Evolutionary conservation across 192 early-diverging fungal species (phyloP).

Genomic region (Chytriomyces sp.): DNA sequence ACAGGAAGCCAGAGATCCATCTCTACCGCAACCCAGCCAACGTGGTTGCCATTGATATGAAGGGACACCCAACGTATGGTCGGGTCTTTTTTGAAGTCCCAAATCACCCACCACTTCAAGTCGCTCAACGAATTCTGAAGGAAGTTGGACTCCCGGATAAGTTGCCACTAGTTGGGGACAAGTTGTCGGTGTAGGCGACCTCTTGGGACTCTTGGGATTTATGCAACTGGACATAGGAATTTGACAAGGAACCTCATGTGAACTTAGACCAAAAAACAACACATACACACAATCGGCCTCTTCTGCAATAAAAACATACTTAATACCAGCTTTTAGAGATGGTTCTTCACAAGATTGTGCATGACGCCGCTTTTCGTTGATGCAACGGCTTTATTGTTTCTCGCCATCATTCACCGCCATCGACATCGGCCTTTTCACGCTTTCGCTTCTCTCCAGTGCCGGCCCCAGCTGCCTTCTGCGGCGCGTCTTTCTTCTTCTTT

Average conservation of each 20-base stretch:
- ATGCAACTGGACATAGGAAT: neutral
- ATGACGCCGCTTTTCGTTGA: too few relatives aligned
- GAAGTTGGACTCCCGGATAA: slow-evolving; percentile 15
- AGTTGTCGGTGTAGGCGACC: neutral
- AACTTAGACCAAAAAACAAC: too few relatives aligned
- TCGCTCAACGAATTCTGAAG: slow-evolving; percentile 17
- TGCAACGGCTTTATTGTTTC: too few relatives aligned
- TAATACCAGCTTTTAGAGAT: too few relatives aligned
- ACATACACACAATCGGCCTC: too few relatives aligned
- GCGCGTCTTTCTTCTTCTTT: slow-evolving; percentile 60
- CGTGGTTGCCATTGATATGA: slow-evolving; percentile 16
- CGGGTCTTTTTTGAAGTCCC: slow-evolving; percentile 25
- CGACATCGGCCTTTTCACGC: slow-evolving; percentile 1
- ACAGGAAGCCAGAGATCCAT: slow-evolving; percentile 13
- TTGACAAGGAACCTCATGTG: neutral
- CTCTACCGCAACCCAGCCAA: slow-evolving; percentile 7
- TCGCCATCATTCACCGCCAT: too few relatives aligned
- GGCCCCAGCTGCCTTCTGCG: neutral
- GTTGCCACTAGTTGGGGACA: neutral
- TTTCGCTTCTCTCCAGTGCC: slow-evolving; percentile 18
- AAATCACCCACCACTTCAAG: slow-evolving; percentile 20
- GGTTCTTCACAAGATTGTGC: too few relatives aligned
- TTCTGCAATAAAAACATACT: too few relatives aligned
- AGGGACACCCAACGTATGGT: slow-evolving; percentile 10
- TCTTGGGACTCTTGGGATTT: too few relatives aligned